Conservation (phyloP, 2,329 filamentous ascomycete species). For the Chaetomium globosum region DNA sequence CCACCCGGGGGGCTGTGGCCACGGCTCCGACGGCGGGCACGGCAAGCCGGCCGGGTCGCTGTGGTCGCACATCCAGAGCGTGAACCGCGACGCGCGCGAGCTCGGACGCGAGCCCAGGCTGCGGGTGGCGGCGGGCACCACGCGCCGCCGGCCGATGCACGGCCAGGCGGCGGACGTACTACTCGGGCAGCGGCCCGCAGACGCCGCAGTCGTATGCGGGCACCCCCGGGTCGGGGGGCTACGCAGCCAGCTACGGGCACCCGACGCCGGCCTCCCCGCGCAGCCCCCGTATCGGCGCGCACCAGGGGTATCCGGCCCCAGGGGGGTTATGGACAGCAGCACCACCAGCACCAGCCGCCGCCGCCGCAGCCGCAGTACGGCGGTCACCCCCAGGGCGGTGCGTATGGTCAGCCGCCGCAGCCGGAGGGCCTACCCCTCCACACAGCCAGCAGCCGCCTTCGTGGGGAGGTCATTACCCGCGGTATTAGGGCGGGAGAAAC, state of each 20-base stretch:
- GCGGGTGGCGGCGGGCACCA: not conserved
- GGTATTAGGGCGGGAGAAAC: slow-evolving; percentile 19
- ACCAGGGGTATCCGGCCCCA: slow-evolving; percentile 28
- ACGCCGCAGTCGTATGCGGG: not conserved
- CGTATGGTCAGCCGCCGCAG: slow-evolving; percentile 12
- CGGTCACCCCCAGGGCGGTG: slow-evolving; percentile 21
- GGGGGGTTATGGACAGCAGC: slow-evolving; percentile 22
- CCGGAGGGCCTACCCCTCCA: slow-evolving; percentile 30
- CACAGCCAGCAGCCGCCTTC: slow-evolving; percentile 30
- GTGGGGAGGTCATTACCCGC: slow-evolving; percentile 40
- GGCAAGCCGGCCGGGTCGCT: slow-evolving; percentile 62
- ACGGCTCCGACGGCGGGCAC: slow-evolving; percentile 48
- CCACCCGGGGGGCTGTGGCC: slow-evolving; percentile 38
- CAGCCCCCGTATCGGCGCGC: slow-evolving; percentile 22
- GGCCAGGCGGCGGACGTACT: slow-evolving; percentile 33
- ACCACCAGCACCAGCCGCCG: not conserved
- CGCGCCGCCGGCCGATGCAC: slow-evolving; percentile 38
- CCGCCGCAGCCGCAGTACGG: slow-evolving; percentile 22
- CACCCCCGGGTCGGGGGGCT: slow-evolving; percentile 9
- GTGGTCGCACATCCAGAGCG: slow-evolving; percentile 63
- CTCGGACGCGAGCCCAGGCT: no score
- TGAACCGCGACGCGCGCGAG: slow-evolving; percentile 57
- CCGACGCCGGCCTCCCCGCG: slow-evolving; percentile 18
- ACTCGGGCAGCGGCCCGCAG: slow-evolving; percentile 17
- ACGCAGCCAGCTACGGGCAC: slow-evolving; percentile 24